A percentile compares a stretch with the other conserved stretches of the same genome.
Conservation (phyloP, 2,329 filamentous ascomycete genomes). For the Aspergillus candidus region DNA sequence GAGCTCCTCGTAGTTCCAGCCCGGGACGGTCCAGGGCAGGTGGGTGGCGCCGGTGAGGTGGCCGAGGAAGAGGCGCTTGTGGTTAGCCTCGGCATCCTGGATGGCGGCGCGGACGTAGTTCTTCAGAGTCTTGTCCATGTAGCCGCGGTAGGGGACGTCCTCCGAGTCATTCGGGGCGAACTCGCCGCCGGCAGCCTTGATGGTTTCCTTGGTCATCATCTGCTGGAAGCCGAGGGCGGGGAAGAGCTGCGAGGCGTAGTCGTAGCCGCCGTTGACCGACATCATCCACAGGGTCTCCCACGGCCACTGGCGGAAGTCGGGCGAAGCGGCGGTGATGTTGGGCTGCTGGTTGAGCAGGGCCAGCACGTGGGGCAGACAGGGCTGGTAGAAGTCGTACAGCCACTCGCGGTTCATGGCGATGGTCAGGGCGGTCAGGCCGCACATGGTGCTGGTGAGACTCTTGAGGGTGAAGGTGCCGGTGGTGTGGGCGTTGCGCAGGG, state of each 20-base stretch:
- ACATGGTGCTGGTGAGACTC: slow-evolving; percentile 37
- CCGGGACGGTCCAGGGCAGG: slow-evolving; percentile 21
- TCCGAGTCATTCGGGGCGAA: slow-evolving; percentile 16
- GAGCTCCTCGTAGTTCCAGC: slow-evolving; percentile 18
- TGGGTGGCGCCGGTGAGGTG: slow-evolving; percentile 26
- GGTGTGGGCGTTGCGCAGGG: slow-evolving; percentile 37
- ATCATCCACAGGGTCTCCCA: slow-evolving; percentile 27
- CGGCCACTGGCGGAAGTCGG: slow-evolving; percentile 20
- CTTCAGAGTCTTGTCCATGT: slow-evolving; percentile 19
- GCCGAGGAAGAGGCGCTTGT: slow-evolving; percentile 23
- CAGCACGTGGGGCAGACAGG: slow-evolving; percentile 36
- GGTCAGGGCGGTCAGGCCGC: slow-evolving; percentile 36
- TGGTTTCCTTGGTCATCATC: slow-evolving; percentile 14
- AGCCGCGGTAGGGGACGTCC: slow-evolving; percentile 19
- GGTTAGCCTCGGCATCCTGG: slow-evolving; percentile 19
- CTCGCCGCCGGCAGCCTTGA: slow-evolving; percentile 10
- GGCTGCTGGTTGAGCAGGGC: slow-evolving; percentile 15
- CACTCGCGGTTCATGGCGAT: slow-evolving; percentile 41
- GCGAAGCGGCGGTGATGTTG: slow-evolving; percentile 12
- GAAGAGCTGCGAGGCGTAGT: slow-evolving; percentile 21
- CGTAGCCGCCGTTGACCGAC: slow-evolving; percentile 23
- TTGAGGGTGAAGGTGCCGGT: slow-evolving; percentile 41
- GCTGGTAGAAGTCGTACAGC: slow-evolving; percentile 38
- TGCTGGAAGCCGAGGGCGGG: slow-evolving; percentile 20
- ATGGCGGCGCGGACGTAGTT: slow-evolving; percentile 23